phyloP scores from a whole-genome alignment of 192 early-diverging fungal genomes.

The Geranomyces variabilis region DNA sequence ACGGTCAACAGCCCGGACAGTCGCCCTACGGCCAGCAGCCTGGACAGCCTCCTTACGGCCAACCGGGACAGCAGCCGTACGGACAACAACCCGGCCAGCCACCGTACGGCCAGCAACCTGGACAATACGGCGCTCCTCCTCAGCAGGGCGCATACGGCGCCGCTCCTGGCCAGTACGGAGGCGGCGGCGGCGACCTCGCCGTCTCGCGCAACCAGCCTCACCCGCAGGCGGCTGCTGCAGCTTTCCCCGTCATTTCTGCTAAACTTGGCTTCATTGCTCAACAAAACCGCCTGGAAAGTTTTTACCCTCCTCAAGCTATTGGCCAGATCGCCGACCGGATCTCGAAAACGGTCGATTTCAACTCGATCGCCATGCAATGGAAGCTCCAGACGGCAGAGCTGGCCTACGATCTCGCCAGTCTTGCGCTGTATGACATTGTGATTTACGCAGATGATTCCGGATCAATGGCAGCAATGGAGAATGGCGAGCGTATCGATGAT shows the following conservation, averaged over 20 bases:
- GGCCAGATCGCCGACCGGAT: slow-evolving; percentile 28
- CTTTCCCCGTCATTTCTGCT: slow-evolving; percentile 19
- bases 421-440: slow-evolving; percentile 41
- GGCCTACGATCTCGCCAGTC: slow-evolving; percentile 26
- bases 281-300: slow-evolving; percentile 15
- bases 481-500: slow-evolving; percentile 37
- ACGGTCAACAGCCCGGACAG: background rate
- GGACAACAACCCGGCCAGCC: slow-evolving; percentile 1
- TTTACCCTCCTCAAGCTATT: slow-evolving; percentile 29
- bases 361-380: slow-evolving; percentile 17
- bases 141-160: background rate
- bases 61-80: background rate
- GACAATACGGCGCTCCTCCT: slow-evolving; percentile 1
- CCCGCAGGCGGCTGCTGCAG: slow-evolving; percentile 16
- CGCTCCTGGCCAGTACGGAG: slow-evolving; percentile 11
- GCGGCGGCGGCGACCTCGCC: slow-evolving; percentile 5
- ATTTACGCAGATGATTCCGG: slow-evolving; percentile 33
- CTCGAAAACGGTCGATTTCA: slow-evolving; percentile 28
- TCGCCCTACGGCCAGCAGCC: background rate
- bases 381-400: slow-evolving; percentile 28
- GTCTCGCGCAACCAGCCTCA: slow-evolving; percentile 8
- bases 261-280: slow-evolving; percentile 27
- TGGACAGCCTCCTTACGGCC: background rate
- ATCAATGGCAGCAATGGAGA: slow-evolving; percentile 29
- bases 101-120: background rate